These are phyloP conservation scores for Serendipita vermifera DNA, from an alignment of 768 basidiomycete genomes.

Conservation along the genomic window DNA sequence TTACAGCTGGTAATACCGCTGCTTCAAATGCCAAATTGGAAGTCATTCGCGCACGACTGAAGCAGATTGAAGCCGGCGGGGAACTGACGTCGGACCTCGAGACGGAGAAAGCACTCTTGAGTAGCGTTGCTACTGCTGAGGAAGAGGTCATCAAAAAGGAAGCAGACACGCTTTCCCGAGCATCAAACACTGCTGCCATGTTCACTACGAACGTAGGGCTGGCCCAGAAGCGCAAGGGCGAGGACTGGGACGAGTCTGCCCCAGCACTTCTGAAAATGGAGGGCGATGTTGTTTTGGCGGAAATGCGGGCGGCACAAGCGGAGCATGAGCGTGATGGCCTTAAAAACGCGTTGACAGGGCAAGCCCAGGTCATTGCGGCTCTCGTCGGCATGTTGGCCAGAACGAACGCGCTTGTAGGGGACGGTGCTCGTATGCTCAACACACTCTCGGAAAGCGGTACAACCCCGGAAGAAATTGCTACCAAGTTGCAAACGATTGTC, in stretches of 20 bases:
- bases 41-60: slow-evolving; percentile 48
- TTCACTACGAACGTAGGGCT: slow-evolving; percentile 77
- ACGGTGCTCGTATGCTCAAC: slow-evolving; percentile 36
- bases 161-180: slow-evolving; percentile 25
- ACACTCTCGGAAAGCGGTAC: slow-evolving; percentile 28
- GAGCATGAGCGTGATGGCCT: slow-evolving; percentile 54
- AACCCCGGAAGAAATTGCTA: slow-evolving; percentile 37
- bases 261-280: slow-evolving; percentile 60
- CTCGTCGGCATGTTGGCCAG: slow-evolving; percentile 73
- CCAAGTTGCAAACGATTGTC: slow-evolving; percentile 40
- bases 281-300: slow-evolving; percentile 47
- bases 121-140: slow-evolving; percentile 53
- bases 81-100: slow-evolving; percentile 43
- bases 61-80: slow-evolving; percentile 30
- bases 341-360: slow-evolving; percentile 45
- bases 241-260: slow-evolving; percentile 59
- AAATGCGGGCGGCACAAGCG: slow-evolving; percentile 56
- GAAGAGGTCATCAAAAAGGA: slow-evolving; percentile 42
- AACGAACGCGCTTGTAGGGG: slow-evolving; percentile 58
- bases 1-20: slow-evolving; percentile 54
- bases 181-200: slow-evolving; percentile 63
- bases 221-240: slow-evolving; percentile 63
- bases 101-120: slow-evolving; percentile 58
- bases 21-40: slow-evolving; percentile 58
- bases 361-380: slow-evolving; percentile 53